Conservation (phyloP, 805 yeast genomes). For the Candida methanosorbosa region DNA sequence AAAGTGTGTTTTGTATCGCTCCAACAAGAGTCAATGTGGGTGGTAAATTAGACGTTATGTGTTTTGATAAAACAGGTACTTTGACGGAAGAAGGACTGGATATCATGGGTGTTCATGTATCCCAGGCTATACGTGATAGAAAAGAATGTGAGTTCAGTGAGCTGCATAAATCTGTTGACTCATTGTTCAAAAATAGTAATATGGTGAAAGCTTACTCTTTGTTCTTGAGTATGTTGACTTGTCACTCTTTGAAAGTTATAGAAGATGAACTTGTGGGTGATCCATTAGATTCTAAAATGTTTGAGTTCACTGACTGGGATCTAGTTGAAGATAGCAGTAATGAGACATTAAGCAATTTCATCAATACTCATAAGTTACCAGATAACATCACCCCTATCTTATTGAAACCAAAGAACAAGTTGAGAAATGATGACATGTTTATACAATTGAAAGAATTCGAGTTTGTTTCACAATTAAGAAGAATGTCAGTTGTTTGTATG, state of each 20-base stretch:
- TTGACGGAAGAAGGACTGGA: slow-evolving; percentile 95
- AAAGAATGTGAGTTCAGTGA: slow-evolving; percentile 20
- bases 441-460: slow-evolving; percentile 54
- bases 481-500: slow-evolving; percentile 81
- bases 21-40: slow-evolving; percentile 96
- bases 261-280: slow-evolving; percentile 85
- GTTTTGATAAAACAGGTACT: slow-evolving; percentile 97
- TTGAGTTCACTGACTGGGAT: slow-evolving; percentile 76
- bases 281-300: slow-evolving; percentile 90
- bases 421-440: slow-evolving; percentile 21
- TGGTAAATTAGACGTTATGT: slow-evolving; percentile 82
- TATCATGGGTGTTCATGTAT: slow-evolving; percentile 48
- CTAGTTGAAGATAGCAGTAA: slow-evolving; percentile 57
- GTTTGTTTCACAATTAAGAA: slow-evolving; percentile 72
- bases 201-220: slow-evolving; percentile 18
- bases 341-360: slow-evolving; percentile 9
- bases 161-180: slow-evolving; percentile 8
- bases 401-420: slow-evolving; percentile 31
- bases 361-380: slow-evolving; percentile 25
- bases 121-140: slow-evolving; percentile 23
- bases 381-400: slow-evolving; percentile 37
- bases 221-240: slow-evolving; percentile 51
- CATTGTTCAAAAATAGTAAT: slow-evolving; percentile 7
- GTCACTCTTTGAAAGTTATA: slow-evolving; percentile 79
- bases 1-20: slow-evolving; percentile 77